phyloP scores from a whole-genome alignment of 495 filamentous ascomycete genomes.

The Talaromyces wortmannii region DNA sequence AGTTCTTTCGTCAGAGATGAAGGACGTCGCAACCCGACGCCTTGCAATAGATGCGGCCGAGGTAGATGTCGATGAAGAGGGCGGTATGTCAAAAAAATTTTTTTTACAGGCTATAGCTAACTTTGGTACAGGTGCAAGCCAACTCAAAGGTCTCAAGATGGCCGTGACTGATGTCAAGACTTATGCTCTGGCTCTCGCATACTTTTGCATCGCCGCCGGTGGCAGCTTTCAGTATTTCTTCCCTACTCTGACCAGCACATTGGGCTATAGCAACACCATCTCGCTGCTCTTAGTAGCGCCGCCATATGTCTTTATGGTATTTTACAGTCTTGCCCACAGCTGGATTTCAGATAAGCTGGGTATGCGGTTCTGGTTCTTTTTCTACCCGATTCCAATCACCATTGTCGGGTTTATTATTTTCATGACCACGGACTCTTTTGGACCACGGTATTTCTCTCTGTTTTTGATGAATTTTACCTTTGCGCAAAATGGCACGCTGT shows the following conservation, averaged over 20 bases:
- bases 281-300: conserved; percentile 46
- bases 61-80: conserved; percentile 41
- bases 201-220: conserved; percentile 44
- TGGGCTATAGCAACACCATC: conserved; percentile 33
- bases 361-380: conserved; percentile 46
- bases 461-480: conserved; percentile 51
- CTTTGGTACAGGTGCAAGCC: conserved; percentile 10
- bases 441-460: conserved; percentile 43
- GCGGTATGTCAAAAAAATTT: conserved; percentile 18
- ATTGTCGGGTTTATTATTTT: conserved; percentile 44
- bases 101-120: no score
- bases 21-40: conserved; percentile 41
- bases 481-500: conserved; percentile 43
- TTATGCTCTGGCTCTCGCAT: conserved; percentile 38
- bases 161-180: conserved; percentile 46
- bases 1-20: conserved; percentile 36
- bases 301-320: conserved; percentile 49
- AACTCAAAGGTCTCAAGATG: conserved; percentile 41
- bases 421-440: conserved; percentile 39
- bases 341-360: conserved; percentile 35
- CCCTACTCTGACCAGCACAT: conserved; percentile 38
- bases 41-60: conserved; percentile 39
- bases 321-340: conserved; percentile 38
- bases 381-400: conserved; percentile 42
- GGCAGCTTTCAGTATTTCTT: conserved; percentile 51